phyloP scores from a whole-genome alignment of 1,139 yeast species.

The Yamadazyma buinensis region DNA sequence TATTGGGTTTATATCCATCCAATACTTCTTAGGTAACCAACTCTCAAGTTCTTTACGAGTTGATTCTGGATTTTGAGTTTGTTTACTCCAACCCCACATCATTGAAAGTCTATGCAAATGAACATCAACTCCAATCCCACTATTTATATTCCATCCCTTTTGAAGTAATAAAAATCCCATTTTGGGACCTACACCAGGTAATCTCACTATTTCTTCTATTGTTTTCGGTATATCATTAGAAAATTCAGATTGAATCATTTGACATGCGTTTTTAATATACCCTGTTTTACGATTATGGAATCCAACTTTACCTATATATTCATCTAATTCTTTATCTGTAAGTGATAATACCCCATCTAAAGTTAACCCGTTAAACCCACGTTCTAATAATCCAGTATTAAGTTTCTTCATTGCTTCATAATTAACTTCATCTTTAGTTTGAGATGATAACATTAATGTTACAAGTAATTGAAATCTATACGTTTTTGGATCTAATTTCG shows the following conservation, averaged over 20 bases:
- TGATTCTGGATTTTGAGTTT: conserved; percentile 64
- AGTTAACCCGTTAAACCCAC: conserved; percentile 33
- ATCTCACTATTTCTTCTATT: conserved; percentile 56
- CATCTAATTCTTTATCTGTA: conserved; percentile 57
- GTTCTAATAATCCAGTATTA: conserved; percentile 37
- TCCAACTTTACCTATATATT: conserved; percentile 74
- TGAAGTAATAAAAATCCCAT: conserved; percentile 86
- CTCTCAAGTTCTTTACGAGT: conserved; percentile 65
- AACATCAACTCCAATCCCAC: conserved; percentile 92
- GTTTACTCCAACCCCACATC: conserved; percentile 76
- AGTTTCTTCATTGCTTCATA: conserved; percentile 65
- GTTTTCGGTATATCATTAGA: conserved; percentile 69
- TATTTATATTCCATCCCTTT: conserved; percentile 70
- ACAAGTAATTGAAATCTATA: conserved; percentile 73
- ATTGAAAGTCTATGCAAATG: conserved; percentile 81
- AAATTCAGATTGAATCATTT: conserved; percentile 46
- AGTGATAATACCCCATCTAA: conserved; percentile 38
- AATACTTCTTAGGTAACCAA: conserved; percentile 70
- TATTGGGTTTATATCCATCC: conserved; percentile 84
- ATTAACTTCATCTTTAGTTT: conserved; percentile 87
- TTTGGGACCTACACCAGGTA: conserved; percentile 96
- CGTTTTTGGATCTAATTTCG: conserved; percentile 28
- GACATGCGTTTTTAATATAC: conserved; percentile 62
- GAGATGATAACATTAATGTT: conserved; percentile 85
- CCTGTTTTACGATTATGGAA: conserved; percentile 78